phyloP scores from a whole-genome alignment of 2,329 filamentous ascomycete species.

The Sporothrix pallida region DNA sequence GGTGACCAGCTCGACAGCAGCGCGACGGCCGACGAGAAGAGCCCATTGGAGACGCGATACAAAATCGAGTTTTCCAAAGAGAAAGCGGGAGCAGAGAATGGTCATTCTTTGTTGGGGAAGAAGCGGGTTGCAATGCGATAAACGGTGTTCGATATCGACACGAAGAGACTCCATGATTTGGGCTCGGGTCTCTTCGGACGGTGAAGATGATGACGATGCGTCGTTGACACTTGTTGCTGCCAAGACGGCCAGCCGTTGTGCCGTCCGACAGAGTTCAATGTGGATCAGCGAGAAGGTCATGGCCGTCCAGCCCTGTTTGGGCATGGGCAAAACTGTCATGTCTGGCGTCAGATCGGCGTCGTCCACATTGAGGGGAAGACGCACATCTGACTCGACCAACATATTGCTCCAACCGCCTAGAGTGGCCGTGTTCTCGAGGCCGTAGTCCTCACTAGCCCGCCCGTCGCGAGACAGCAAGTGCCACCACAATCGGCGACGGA shows the following conservation, averaged over 20 bases:
- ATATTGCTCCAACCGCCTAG: not conserved
- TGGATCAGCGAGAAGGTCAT: slow-evolving; percentile 25
- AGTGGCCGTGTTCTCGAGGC: not conserved
- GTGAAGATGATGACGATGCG: not conserved
- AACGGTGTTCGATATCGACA: not conserved
- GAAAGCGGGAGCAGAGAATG: not conserved
- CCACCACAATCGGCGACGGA: slow-evolving; percentile 24
- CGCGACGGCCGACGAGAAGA: not conserved
- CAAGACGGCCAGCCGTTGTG: not conserved
- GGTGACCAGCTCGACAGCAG: not conserved
- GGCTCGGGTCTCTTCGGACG: not conserved
- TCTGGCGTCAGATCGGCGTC: not conserved
- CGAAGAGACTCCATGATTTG: slow-evolving; percentile 1
- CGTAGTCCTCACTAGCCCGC: slow-evolving; percentile 17
- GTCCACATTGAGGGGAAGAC: not conserved
- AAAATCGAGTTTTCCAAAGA: slow-evolving; percentile 14
- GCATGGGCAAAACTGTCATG: not conserved
- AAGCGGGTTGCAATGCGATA: not conserved
- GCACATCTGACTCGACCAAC: slow-evolving; percentile 18
- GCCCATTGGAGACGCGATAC: slow-evolving; percentile 12
- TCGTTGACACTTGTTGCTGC: not conserved
- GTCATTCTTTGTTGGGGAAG: slow-evolving; percentile 22
- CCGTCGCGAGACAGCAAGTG: slow-evolving; percentile 14
- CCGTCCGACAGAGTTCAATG: not conserved
- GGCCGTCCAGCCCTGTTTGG: slow-evolving; percentile 2